Conservation (phyloP, 257 asterid genomes). For the Thymus mandschuricus region DNA sequence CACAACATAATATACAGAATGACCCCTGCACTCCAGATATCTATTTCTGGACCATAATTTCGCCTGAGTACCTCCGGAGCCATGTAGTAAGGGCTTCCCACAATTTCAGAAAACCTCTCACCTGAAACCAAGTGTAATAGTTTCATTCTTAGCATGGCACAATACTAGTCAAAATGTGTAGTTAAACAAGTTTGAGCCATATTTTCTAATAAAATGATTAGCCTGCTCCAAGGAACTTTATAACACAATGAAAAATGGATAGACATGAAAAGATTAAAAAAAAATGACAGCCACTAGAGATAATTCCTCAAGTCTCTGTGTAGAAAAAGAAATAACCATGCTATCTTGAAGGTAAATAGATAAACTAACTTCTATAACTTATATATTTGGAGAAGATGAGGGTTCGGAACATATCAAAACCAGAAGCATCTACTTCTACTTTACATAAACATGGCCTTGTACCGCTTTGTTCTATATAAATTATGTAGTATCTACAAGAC, state of each 20-base stretch:
- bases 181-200: too few relatives aligned
- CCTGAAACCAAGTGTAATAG: conserved; percentile 46
- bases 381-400: background rate
- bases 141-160: conserved; percentile 6
- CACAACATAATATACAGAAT: conserved; percentile 86
- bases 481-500: background rate
- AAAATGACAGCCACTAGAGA: background rate
- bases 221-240: too few relatives aligned
- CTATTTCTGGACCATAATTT: conserved; percentile 92
- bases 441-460: conserved; percentile 14
- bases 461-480: conserved; percentile 7
- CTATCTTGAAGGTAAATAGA: background rate
- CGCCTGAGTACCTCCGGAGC: conserved; percentile 97
- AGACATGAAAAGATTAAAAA: background rate
- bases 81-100: conserved; percentile 97
- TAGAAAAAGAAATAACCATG: too few relatives aligned
- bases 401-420: background rate
- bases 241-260: too few relatives aligned
- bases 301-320: too few relatives aligned
- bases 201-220: too few relatives aligned
- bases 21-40: conserved; percentile 98
- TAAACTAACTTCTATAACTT: background rate
- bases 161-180: too few relatives aligned
- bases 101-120: conserved; percentile 91
- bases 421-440: conserved; percentile 1